phyloP scores from a whole-genome alignment of 2,329 filamentous ascomycete species.

The Rutstroemia sp. region DNA sequence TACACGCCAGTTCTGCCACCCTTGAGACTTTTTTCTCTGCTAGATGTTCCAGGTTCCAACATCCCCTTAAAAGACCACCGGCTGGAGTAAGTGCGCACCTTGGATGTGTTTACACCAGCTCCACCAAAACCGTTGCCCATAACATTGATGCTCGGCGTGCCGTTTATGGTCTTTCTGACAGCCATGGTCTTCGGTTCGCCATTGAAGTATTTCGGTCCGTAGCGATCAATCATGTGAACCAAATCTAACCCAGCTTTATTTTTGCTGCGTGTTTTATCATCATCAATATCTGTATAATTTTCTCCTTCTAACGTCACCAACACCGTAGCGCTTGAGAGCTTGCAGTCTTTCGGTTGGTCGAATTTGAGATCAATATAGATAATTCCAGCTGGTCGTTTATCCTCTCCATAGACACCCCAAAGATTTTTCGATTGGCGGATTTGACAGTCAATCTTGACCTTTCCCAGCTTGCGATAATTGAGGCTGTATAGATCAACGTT shows the following conservation, averaged over 20 bases:
- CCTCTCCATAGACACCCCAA: not conserved
- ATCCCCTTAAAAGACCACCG: not conserved
- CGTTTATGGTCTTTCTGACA: not conserved
- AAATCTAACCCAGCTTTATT: not conserved
- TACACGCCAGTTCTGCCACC: not conserved
- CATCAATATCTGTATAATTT: not conserved
- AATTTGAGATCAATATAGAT: slow-evolving; percentile 7
- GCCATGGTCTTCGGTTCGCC: not conserved
- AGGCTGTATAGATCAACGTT: not conserved
- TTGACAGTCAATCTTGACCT: not conserved
- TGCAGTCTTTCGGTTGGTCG: slow-evolving; percentile 3
- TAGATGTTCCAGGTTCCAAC: not conserved
- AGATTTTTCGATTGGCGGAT: not conserved
- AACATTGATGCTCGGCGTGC: not conserved
- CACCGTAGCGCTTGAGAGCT: slow-evolving; percentile 2
- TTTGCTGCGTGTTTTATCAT: no score
- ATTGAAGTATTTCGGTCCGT: not conserved
- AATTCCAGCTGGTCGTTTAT: not conserved
- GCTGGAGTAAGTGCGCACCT: not conserved
- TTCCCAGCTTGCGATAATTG: not conserved
- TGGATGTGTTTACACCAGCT: not conserved
- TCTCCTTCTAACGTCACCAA: not conserved
- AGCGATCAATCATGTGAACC: not conserved
- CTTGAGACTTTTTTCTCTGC: not conserved
- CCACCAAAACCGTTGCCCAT: not conserved